Evolutionary conservation across 768 basidiomycete genomes (phyloP).

Genomic region (Flagelloscypha sp.): DNA sequence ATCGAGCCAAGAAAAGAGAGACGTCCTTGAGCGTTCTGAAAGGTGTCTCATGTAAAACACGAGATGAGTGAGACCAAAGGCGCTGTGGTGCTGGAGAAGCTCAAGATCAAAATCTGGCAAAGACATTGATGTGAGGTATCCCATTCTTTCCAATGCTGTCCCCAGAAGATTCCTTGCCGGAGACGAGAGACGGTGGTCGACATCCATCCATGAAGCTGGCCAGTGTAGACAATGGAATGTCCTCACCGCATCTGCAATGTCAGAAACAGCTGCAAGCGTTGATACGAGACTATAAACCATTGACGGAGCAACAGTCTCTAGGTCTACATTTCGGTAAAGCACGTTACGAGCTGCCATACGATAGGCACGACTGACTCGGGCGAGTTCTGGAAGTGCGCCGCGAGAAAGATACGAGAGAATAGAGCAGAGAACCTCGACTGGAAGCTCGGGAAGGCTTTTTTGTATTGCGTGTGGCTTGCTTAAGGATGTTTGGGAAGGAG

Average conservation of each 20-base stretch:
- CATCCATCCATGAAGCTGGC: slow-evolving; percentile 29
- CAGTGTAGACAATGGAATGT: slow-evolving; percentile 33
- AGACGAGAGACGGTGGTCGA: slow-evolving; percentile 6
- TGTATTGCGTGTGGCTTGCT: slow-evolving; percentile 8
- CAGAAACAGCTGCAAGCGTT: slow-evolving; percentile 28
- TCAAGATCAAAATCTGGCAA: slow-evolving; percentile 35
- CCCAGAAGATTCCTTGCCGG: slow-evolving; percentile 28
- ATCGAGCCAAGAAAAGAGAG: slow-evolving; percentile 33
- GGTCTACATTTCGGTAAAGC: slow-evolving; percentile 27
- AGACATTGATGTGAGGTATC: slow-evolving; percentile 29
- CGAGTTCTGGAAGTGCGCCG: slow-evolving; percentile 19
- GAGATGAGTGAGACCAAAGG: slow-evolving; percentile 31
- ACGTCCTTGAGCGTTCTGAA: slow-evolving; percentile 20
- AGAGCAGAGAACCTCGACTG: slow-evolving; percentile 24
- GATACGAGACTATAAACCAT: slow-evolving; percentile 28
- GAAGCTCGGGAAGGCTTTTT: too few species aligned
- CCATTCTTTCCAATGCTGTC: slow-evolving; percentile 38
- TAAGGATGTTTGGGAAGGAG: slow-evolving; percentile 11
- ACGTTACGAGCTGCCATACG: slow-evolving; percentile 22
- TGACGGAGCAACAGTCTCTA: slow-evolving; percentile 20
- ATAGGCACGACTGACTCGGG: slow-evolving; percentile 26
- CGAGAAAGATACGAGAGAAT: slow-evolving; percentile 29
- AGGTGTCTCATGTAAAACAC: slow-evolving; percentile 28
- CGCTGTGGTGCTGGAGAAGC: slow-evolving; percentile 33
- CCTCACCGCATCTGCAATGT: slow-evolving; percentile 32